A percentile compares a stretch with the other conserved stretches of the same genome.
phyloP scores from a whole-genome alignment of 768 basidiomycete genomes.

The Pleurotus sapidus region DNA sequence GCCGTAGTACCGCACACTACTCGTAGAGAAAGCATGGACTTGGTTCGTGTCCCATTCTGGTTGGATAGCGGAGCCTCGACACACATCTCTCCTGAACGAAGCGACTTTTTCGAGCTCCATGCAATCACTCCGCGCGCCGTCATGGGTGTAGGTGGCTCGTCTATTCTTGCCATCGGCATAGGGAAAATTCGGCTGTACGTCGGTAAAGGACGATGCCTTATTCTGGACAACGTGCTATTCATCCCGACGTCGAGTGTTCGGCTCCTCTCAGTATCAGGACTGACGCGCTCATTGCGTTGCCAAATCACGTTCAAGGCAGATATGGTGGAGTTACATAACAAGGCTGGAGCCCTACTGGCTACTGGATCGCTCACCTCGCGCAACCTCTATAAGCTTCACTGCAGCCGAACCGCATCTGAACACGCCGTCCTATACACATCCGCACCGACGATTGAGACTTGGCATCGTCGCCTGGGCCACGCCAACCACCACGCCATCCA shows the following conservation, averaged over 20 bases:
- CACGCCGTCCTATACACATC: slow-evolving; percentile 2
- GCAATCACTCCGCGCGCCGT: too few relatives aligned
- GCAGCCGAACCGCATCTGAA: background rate
- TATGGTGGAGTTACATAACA: background rate
- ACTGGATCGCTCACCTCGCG: slow-evolving; percentile 3
- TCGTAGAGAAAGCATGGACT: too few relatives aligned
- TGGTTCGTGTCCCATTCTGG: too few relatives aligned
- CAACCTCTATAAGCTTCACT: slow-evolving; percentile 8
- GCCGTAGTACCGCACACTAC: too few relatives aligned
- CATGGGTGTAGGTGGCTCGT: slow-evolving; percentile 14
- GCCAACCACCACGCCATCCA: slow-evolving; percentile 9
- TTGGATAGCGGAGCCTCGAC: too few relatives aligned
- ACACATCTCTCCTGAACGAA: too few relatives aligned
- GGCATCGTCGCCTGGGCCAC: slow-evolving; percentile 18
- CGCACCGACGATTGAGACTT: slow-evolving; percentile 9
- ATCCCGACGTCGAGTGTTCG: slow-evolving; percentile 13
- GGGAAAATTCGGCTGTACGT: slow-evolving; percentile 14
- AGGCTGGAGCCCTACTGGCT: background rate
- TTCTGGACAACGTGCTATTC: slow-evolving; percentile 12
- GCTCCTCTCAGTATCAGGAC: slow-evolving; percentile 15
- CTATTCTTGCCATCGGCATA: slow-evolving; percentile 13
- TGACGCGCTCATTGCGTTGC: background rate
- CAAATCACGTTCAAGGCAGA: slow-evolving; percentile 3
- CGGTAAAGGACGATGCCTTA: slow-evolving; percentile 6
- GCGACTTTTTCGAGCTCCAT: slow-evolving; percentile 5